Conservation (phyloP, 2,329 filamentous ascomycete species). For the Tolypocladium cylindrosporum region DNA sequence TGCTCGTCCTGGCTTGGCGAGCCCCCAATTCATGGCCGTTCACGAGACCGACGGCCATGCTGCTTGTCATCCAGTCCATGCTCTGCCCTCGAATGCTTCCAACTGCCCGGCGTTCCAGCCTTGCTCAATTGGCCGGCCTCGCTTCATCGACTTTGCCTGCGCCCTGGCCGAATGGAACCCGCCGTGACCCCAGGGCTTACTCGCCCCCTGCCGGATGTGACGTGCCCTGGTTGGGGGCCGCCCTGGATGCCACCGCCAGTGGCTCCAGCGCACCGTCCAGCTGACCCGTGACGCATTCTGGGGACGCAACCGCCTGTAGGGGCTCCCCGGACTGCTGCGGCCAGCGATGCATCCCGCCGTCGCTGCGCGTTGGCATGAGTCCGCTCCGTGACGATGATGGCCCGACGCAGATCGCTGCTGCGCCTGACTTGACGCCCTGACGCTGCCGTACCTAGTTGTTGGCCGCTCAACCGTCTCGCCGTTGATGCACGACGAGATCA, state of each 20-base stretch:
- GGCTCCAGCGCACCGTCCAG: conserved; percentile 8
- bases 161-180: neutral
- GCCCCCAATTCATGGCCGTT: neutral
- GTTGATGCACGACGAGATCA: neutral
- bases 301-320: neutral
- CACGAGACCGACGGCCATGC: neutral
- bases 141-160: neutral
- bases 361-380: neutral
- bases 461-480: neutral
- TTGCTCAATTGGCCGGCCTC: neutral
- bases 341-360: neutral
- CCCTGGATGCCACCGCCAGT: conserved; percentile 3
- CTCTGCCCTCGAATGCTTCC: neutral
- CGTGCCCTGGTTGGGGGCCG: neutral
- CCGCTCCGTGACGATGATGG: neutral
- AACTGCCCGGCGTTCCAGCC: neutral
- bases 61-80: neutral
- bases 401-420: neutral
- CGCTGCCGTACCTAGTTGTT: neutral
- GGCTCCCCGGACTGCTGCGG: neutral
- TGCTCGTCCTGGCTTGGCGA: neutral
- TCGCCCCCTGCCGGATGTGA: neutral
- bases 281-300: conserved; percentile 8
- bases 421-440: neutral
- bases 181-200: neutral